Evolutionary conservation across 441 rosid species (phyloP).

Genomic region (California macrophylla): DNA sequence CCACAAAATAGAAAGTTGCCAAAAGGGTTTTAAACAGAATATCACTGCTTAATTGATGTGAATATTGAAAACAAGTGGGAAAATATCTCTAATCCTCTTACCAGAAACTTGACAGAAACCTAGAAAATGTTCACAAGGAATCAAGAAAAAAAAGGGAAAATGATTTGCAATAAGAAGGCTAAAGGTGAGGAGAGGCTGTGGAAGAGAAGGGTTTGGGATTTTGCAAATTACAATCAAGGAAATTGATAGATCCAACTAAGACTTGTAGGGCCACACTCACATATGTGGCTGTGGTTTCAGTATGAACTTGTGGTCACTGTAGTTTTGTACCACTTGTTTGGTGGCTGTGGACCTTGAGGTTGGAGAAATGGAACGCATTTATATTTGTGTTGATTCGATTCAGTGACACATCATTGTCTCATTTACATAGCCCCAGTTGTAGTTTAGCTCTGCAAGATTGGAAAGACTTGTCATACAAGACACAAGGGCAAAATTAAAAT

Average conservation of each 20-base stretch:
- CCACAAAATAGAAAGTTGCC: neutral
- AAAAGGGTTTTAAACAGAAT: neutral
- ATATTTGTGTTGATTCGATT: too few species aligned
- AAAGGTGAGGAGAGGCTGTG: neutral
- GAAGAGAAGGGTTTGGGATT: slow-evolving; percentile 36
- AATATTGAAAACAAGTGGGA: neutral
- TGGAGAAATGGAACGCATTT: too few species aligned
- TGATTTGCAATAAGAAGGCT: slow-evolving; percentile 19
- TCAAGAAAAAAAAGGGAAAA: slow-evolving; percentile 2
- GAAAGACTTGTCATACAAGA: too few species aligned
- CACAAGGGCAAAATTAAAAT: too few species aligned
- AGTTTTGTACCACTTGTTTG: too few species aligned
- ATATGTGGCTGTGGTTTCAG: slow-evolving; percentile 22
- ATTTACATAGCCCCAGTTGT: too few species aligned
- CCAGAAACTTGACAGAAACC: neutral
- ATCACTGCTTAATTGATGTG: neutral
- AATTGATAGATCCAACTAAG: slow-evolving; percentile 27
- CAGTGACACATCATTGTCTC: too few species aligned
- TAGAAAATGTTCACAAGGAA: neutral
- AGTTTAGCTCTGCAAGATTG: too few species aligned
- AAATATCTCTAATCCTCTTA: slow-evolving; percentile 4
- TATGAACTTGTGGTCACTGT: neutral
- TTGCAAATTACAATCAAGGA: slow-evolving; percentile 26
- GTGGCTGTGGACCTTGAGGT: too few species aligned
- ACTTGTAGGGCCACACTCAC: slow-evolving; percentile 23